Conservation (phyloP, 106 monocot species). For the Dioscorea alata region DNA sequence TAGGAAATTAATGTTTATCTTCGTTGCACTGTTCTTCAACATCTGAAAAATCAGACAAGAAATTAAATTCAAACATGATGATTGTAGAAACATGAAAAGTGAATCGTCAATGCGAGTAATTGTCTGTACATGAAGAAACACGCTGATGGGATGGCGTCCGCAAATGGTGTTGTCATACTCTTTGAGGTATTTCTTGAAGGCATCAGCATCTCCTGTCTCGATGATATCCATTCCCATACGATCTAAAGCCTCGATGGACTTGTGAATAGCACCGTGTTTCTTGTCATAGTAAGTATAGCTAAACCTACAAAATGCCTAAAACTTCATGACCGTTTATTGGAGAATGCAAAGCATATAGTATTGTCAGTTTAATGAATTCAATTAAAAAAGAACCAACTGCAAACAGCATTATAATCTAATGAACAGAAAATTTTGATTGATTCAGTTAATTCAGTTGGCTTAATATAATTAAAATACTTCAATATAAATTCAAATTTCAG, state of each 20-base stretch:
- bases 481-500: no score
- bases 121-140: slow-evolving; percentile 77
- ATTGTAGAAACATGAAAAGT: neutral
- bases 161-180: slow-evolving; percentile 90
- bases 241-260: slow-evolving; percentile 93
- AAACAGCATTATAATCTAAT: no score
- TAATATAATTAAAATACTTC: no score
- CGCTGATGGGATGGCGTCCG: slow-evolving; percentile 96
- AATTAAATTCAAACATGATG: neutral
- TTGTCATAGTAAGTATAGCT: slow-evolving; percentile 80
- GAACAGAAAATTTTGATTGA: no score
- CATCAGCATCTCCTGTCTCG: slow-evolving; percentile 72
- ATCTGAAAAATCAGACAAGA: slow-evolving; percentile 35
- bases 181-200: slow-evolving; percentile 73
- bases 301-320: slow-evolving; percentile 42
- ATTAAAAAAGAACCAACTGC: no score
- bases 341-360: neutral
- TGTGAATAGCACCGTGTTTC: slow-evolving; percentile 81
- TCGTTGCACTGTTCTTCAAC: slow-evolving; percentile 67
- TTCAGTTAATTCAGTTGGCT: no score
- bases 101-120: neutral
- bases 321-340: neutral
- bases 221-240: slow-evolving; percentile 95
- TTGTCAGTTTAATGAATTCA: no score
- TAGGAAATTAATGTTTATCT: slow-evolving; percentile 62